Evolutionary conservation across 768 basidiomycete species (phyloP).

Genomic region (Pleurotus pulmonarius): DNA sequence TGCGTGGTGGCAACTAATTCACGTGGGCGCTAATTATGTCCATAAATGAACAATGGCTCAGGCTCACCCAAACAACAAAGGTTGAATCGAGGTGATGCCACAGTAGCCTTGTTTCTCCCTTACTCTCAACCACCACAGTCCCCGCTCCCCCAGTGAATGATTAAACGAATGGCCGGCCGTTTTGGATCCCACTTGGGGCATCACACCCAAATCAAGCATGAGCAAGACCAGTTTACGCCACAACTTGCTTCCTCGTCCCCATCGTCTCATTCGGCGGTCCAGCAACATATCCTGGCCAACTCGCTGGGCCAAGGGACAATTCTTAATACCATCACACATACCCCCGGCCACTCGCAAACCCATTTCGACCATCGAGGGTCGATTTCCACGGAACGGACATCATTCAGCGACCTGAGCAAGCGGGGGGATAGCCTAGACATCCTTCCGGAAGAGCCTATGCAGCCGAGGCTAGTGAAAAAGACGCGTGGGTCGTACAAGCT

Average conservation of each 20-base stretch:
- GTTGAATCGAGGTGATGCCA: too few relatives aligned
- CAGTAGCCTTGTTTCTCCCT: too few relatives aligned
- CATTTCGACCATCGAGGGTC: slow-evolving; percentile 59
- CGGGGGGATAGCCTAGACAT: slow-evolving; percentile 32
- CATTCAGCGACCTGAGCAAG: slow-evolving; percentile 42
- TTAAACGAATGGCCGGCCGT: slow-evolving; percentile 5
- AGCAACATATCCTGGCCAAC: background rate
- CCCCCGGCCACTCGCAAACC: slow-evolving; percentile 8
- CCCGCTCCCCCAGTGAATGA: background rate
- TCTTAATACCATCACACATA: too few relatives aligned
- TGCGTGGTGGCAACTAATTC: too few relatives aligned
- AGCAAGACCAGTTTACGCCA: slow-evolving; percentile 3
- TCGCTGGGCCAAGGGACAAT: too few relatives aligned
- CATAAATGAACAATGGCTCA: too few relatives aligned
- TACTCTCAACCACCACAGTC: too few relatives aligned
- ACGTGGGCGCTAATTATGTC: too few relatives aligned
- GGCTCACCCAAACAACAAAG: too few relatives aligned
- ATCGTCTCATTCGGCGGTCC: background rate
- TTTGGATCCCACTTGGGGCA: slow-evolving; percentile 7
- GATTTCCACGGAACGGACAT: slow-evolving; percentile 67
- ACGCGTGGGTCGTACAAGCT: slow-evolving; percentile 69
- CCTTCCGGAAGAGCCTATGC: slow-evolving; percentile 24
- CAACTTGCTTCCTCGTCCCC: slow-evolving; percentile 1
- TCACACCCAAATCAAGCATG: background rate
- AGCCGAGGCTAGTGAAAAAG: slow-evolving; percentile 34